Base-by-base conservation (phyloP, 1,284 basidiomycete genomes). In the Heterobasidion occidentale region DNA sequence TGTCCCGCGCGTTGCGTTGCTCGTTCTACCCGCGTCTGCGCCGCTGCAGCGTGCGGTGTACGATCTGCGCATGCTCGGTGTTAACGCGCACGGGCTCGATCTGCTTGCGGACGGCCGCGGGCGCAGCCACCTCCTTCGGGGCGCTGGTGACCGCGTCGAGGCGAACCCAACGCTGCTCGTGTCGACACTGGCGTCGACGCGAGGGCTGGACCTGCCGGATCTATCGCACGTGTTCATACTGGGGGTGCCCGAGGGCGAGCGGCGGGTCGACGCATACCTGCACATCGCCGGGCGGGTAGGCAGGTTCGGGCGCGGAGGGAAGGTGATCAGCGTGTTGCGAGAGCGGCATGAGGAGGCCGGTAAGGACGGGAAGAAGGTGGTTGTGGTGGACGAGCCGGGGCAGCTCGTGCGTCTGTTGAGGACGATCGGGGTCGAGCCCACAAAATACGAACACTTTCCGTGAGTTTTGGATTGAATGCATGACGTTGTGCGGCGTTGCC, bases 261-360 rank as follows among this genome's bases (percentile, higher is more conserved):
- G 71, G 33, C 69, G 59, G 72, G 65, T 80, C 14, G 84, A 87
- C 64, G 74, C 72, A 51, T 91, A 90, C 65, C 63, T 84, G 60
- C 88, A 91, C 63, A 70, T 85, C 55, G 81, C 85, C 2, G 89
- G 88, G n/a, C 81, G 89, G 14, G 85, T 86, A 7, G 87, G 88
- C 14, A 77, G 88, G 54, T 87, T 88, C 65, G 84, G 85, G 47
- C 72, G 77, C 52, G 71, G 68, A 44, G 85, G 86, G 17, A 81
- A 79, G 65, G 85, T 88, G 55, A 71, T 90, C 53, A 81, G 74
- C 36, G 70, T 89, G 27, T 64, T 88, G 45, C n/a, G 46, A 33
- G 71, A 71, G 56, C 66, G 59, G 54, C 59, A 61, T 46, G 70
- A 68, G 45, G 61, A 61, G 34, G 63, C 63, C 53, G 53, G 46